Evolutionary conservation across 2,329 filamentous ascomycete genomes (phyloP), one percentile per base, ranked within the genome.

Genomic region (Ascochyta koolunga): DNA sequence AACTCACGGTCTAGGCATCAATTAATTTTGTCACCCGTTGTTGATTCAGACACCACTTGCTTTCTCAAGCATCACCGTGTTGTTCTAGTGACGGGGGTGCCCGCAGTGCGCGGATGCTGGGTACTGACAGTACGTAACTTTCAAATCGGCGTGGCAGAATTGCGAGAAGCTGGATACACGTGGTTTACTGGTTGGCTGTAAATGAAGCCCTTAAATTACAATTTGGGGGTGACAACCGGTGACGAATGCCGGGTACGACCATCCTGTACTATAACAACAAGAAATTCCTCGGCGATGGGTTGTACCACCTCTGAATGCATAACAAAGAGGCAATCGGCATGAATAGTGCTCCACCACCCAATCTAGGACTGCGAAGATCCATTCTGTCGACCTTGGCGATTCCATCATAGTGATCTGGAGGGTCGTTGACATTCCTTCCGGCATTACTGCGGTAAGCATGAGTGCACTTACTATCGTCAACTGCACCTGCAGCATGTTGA

Each of bases 161-260:
- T 2, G 4, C 16, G 13, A 41, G 21, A 32, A 25, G 11, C 16
- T 11, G 31, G 3, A 38, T 22, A 16, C 44, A 54, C 49, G 51
- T 54, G 44, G 21, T n/a, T 15, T 5, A 22, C 18, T 36, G 45
- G 31, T 44, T 54, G 44, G 51, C 39, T 49, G 35, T 48, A n/a
- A 9, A 27, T 40, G 21, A 15, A 44, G 36, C 33, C n/a, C 18
- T 44, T 2, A 16, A 25, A 13, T 13, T 22, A 21, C 27, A 11
- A 5, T 19, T 15, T 9, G 16, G 16, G 6, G 13, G 39, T 41
- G 29, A 40, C 16, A 54, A 21, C 51, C 33, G 33, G 19, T 25
- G 33, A 21, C 19, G n/a, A 29, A 22, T 43, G 33, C 22, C 44
- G 50, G 50, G 50, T 54, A 35, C 39, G n/a, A 49, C 51, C 25